A percentile compares a stretch with the other conserved stretches of the same genome.
These are phyloP conservation scores for Eimeria tenella DNA, from an alignment of 169 alveolate genomes.

Conservation along the genomic window DNA sequence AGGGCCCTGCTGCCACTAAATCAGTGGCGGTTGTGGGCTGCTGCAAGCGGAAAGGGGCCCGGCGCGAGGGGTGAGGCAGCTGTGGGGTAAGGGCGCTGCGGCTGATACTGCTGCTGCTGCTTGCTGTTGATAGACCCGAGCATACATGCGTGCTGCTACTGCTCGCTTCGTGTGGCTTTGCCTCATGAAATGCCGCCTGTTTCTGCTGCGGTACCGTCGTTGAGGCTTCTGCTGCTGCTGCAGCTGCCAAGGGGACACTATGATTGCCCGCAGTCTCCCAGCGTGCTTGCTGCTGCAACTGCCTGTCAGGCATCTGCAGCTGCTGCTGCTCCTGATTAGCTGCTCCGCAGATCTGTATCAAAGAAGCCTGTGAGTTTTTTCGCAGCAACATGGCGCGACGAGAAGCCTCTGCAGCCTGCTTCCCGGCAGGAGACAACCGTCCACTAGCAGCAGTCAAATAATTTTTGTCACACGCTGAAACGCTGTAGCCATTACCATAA, in stretches of 20 bases:
- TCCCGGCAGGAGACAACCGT: conserved; percentile 55
- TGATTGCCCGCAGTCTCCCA: not conserved
- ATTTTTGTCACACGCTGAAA: too few species aligned
- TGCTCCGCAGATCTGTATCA: conserved; percentile 14
- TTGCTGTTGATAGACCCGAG: conserved; percentile 20
- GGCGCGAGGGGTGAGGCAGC: conserved; percentile 25
- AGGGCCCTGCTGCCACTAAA: not conserved
- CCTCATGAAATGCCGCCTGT: not conserved
- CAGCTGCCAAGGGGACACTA: conserved; percentile 18
- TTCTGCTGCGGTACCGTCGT: not conserved
- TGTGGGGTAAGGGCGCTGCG: conserved; percentile 39
- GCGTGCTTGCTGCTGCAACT: conserved; percentile 19
- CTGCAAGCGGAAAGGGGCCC: conserved; percentile 17
- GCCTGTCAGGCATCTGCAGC: not conserved
- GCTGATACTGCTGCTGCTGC: not conserved
- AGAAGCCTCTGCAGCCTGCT: conserved; percentile 64
- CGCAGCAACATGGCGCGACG: conserved; percentile 42
- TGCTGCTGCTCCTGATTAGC: conserved; percentile 10
- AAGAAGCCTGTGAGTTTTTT: conserved; percentile 24
- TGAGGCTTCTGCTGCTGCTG: conserved; percentile 21
- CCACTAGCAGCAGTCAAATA: not conserved
- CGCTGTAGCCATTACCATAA: too few species aligned
- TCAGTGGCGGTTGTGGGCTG: not conserved
- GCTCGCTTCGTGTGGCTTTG: conserved; percentile 10
- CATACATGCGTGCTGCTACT: conserved; percentile 31